phyloP scores from a whole-genome alignment of 805 yeast genomes.

The Saturnispora galanensis region DNA sequence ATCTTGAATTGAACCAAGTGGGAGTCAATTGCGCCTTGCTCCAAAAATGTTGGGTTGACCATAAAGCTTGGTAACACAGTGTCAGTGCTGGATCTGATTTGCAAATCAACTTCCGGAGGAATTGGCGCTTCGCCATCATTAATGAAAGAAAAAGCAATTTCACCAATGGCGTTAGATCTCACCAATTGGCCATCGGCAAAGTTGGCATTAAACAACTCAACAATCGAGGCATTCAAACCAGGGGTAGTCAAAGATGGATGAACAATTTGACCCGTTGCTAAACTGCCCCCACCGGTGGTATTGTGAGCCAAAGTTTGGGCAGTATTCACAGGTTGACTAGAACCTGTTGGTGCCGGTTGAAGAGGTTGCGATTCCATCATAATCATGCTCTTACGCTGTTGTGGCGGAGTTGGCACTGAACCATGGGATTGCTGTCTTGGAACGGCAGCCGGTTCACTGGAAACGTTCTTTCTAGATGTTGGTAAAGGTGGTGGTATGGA shows the following conservation, averaged over 20 bases:
- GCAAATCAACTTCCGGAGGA: constrained; percentile 34
- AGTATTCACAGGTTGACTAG: constrained; percentile 32
- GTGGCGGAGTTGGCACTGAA: constrained; percentile 26
- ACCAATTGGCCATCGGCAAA: constrained; percentile 56
- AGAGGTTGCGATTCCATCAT: constrained; percentile 5
- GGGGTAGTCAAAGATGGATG: constrained; percentile 43
- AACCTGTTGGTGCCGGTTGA: constrained; percentile 15
- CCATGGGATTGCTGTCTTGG: constrained; percentile 20
- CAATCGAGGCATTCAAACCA: constrained; percentile 76
- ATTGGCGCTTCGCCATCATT: constrained; percentile 21
- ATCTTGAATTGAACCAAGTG: constrained; percentile 27
- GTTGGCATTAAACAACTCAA: constrained; percentile 74
- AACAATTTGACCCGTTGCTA: constrained; percentile 29
- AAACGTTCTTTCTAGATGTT: constrained; percentile 24
- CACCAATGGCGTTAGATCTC: constrained; percentile 67
- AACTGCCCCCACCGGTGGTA: constrained; percentile 26
- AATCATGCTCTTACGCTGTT: constrained; percentile 21
- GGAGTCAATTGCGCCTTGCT: constrained; percentile 25
- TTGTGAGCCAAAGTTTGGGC: constrained; percentile 31
- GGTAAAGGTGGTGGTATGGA: constrained; percentile 27
- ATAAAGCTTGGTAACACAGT: constrained; percentile 35
- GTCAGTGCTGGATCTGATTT: constrained; percentile 31
- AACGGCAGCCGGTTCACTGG: constrained; percentile 7
- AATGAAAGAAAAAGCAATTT: constrained; percentile 70
- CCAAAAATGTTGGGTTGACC: constrained; percentile 45